Conservation (phyloP, 2,329 filamentous ascomycete species). For the Paracorniculantispora psalliotae region DNA sequence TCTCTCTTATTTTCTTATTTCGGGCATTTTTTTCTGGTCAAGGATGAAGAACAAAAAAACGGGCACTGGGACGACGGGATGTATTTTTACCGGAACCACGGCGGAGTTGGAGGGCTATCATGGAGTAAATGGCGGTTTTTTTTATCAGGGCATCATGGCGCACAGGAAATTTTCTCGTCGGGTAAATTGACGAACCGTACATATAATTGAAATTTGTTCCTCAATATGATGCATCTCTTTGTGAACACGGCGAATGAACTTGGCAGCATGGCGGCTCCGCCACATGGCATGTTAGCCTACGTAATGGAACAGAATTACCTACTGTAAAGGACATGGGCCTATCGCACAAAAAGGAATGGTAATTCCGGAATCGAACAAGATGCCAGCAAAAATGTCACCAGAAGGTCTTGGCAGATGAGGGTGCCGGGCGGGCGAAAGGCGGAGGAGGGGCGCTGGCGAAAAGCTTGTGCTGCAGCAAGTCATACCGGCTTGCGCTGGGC, state of each 20-base stretch:
- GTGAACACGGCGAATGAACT: neutral
- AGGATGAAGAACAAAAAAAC: neutral
- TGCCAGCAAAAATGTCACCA: neutral
- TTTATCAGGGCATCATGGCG: neutral
- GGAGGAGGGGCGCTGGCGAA: too few relatives aligned
- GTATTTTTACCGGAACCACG: constrained; percentile 2
- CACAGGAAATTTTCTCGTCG: neutral
- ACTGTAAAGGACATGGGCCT: too few relatives aligned
- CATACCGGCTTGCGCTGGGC: neutral
- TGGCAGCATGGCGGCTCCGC: neutral
- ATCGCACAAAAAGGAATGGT: neutral
- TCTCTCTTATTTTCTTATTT: neutral
- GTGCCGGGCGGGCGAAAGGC: too few relatives aligned
- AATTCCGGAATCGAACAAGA: neutral
- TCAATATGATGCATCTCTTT: neutral
- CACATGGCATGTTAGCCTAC: neutral
- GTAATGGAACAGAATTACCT: too few relatives aligned
- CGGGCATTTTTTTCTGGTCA: neutral
- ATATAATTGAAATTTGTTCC: neutral
- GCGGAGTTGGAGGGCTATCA: neutral
- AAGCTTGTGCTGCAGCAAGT: too few relatives aligned
- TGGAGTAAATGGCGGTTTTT: neutral
- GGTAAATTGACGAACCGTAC: neutral
- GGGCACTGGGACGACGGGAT: neutral
- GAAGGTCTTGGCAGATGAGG: neutral